Evolutionary conservation across 1,284 basidiomycete species (phyloP), one percentile per base, ranked within the genome.

Genomic region (Leccinum subrobustum): DNA sequence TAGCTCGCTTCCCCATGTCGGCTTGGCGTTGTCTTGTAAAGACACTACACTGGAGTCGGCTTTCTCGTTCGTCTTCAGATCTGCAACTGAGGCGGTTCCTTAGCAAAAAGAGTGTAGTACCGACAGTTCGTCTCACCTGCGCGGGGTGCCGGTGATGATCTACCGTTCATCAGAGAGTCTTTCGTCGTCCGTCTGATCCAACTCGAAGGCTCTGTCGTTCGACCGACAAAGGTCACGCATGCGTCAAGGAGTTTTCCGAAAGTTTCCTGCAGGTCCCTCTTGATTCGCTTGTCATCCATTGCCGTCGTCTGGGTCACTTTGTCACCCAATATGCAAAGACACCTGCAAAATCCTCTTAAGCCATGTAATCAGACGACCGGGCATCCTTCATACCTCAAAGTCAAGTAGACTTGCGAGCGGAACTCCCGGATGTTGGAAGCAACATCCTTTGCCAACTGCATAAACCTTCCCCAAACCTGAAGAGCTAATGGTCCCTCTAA

Each of bases 241-340:
- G 87, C 80, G 67, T 99, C 97, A 8, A 95, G 80, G 0, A 98
- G 81, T 73, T 93, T 96, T 47, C 86, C 83, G 68, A 92, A 96
- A 0, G 84, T 88, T 62, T 99, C 96, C 83, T 96, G 95, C 16
- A 98, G 78, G 63, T 99, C 96, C 68, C 94, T 91, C n/a, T 92
- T 85, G 58, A 95, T 78, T 20, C 92, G 83, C 18, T 88, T 84
- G 74, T 99, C 96, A 62, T 98, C 96, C 72, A 96, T 82, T 0
- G 93, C 92, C 3, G 90, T 88, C 0, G 94, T 96, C 68, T 93
- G 91, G 2, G 91, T 86, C 14, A 98, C 82, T 71, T 94, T 96
- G 63, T 93, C 88, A 0, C 90, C 89, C 16, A 98, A 74, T 1
- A 89, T 82, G 3, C 87, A 89, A 37, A 97, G 78, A 73, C 93